These are phyloP conservation scores for Phialophora expanda DNA, from an alignment of 2,329 filamentous ascomycete species.

Conservation along the genomic window DNA sequence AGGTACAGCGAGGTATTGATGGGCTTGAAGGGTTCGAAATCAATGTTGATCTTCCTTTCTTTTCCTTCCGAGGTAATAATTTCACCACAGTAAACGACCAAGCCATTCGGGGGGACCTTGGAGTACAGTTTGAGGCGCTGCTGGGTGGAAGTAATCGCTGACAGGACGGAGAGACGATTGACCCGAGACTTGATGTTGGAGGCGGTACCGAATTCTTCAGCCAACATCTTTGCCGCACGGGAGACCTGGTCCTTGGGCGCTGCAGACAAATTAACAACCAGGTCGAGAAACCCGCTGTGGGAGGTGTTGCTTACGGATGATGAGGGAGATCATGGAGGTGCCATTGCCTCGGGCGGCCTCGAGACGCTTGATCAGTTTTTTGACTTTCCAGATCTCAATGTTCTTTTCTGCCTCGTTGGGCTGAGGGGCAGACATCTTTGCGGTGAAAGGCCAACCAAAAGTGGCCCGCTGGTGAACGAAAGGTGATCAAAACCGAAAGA, in stretches of 20 bases:
- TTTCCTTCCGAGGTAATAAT: constrained; percentile 98
- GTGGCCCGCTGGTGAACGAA: constrained; percentile 25
- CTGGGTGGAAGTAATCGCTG: constrained; percentile 97
- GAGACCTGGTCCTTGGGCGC: constrained; percentile 98
- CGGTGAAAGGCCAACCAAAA: constrained; percentile 27
- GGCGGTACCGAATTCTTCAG: constrained; percentile 99
- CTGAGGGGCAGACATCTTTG: constrained; percentile 82
- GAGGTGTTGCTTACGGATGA: constrained; percentile 75
- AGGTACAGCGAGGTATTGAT: constrained; percentile 99
- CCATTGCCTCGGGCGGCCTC: constrained; percentile 97
- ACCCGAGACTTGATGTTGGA: constrained; percentile 99
- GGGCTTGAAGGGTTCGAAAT: constrained; percentile 99
- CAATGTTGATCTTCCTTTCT: constrained; percentile 99
- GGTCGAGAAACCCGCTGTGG: constrained; percentile 15
- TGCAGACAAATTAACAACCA: constrained; percentile 47
- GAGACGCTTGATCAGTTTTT: constrained; percentile 99
- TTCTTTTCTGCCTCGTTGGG: constrained; percentile 98
- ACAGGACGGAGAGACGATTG: constrained; percentile 96
- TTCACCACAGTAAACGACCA: constrained; percentile 99
- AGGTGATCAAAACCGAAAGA: constrained; percentile 9
- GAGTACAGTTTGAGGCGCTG: constrained; percentile 99
- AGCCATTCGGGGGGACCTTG: constrained; percentile 95
- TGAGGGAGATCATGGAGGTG: constrained; percentile 99
- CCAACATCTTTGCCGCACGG: constrained; percentile 97
- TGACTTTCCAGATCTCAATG: constrained; percentile 87